phyloP scores from a whole-genome alignment of 352 stramenopile genomes.

The Phytophthora syringae region DNA sequence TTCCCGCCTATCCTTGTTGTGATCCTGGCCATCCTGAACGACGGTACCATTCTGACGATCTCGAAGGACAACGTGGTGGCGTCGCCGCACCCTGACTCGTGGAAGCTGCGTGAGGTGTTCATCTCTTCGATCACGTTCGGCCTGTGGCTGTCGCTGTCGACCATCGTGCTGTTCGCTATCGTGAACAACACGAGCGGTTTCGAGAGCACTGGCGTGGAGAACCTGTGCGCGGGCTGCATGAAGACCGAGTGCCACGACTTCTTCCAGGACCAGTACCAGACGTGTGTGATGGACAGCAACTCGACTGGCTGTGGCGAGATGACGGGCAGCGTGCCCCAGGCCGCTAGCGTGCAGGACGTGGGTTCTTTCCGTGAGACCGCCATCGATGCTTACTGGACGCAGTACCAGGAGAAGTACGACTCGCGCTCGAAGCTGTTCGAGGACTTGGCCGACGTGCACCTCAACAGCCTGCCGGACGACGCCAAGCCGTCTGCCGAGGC shows the following conservation, averaged over 20 bases:
- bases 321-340: constrained; percentile 54
- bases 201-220: constrained; percentile 56
- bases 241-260: constrained; percentile 63
- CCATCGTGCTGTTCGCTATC: constrained; percentile 65
- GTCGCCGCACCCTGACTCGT: constrained; percentile 68
- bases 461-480: constrained; percentile 52
- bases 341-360: constrained; percentile 40
- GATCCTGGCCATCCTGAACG: constrained; percentile 92
- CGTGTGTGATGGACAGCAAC: constrained; percentile 53
- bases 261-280: constrained; percentile 59
- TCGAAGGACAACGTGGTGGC: constrained; percentile 79
- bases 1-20: constrained; percentile 90
- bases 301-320: constrained; percentile 67
- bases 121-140: constrained; percentile 73
- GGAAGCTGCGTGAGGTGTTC: constrained; percentile 78
- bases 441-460: constrained; percentile 60
- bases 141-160: constrained; percentile 70
- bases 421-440: constrained; percentile 56
- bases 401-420: constrained; percentile 59
- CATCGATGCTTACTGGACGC: constrained; percentile 50
- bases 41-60: constrained; percentile 87
- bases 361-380: constrained; percentile 48
- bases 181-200: constrained; percentile 71
- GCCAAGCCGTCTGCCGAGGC: constrained; percentile 47
- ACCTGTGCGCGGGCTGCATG: constrained; percentile 71